A percentile compares a stretch with the other conserved stretches of the same genome.
Conservation (phyloP, 2,329 filamentous ascomycete genomes). For the Monosporascus sp. region DNA sequence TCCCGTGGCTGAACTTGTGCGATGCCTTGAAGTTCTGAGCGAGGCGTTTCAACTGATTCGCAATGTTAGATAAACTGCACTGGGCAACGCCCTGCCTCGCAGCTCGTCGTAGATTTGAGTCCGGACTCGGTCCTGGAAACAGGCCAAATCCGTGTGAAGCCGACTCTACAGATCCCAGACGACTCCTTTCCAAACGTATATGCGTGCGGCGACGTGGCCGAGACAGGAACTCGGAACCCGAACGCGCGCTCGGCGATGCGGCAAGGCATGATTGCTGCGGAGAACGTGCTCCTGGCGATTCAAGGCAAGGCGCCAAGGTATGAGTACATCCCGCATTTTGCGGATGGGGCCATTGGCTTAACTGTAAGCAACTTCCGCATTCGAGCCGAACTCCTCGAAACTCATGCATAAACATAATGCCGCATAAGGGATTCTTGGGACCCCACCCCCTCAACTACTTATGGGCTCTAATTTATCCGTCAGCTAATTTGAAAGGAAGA, state of each 20-base stretch:
- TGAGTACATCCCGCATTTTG: constrained; percentile 38
- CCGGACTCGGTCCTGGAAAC: constrained; percentile 38
- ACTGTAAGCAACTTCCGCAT: constrained; percentile 23
- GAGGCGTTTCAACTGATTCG: constrained; percentile 4
- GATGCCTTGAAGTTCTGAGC: not conserved
- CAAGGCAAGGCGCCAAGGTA: constrained; percentile 33
- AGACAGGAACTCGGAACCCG: constrained; percentile 41
- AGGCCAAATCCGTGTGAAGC: constrained; percentile 47
- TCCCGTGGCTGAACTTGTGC: not conserved
- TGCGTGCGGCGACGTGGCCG: constrained; percentile 59
- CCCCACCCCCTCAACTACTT: too few relatives aligned
- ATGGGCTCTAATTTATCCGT: not conserved
- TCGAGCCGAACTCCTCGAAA: too few relatives aligned
- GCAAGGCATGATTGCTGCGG: constrained; percentile 47
- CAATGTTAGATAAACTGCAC: constrained; percentile 49
- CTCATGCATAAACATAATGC: too few relatives aligned
- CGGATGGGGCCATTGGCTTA: constrained; percentile 47
- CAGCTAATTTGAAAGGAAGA: not conserved
- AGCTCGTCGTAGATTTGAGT: constrained; percentile 38
- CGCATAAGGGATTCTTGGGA: too few relatives aligned
- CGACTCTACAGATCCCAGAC: constrained; percentile 52
- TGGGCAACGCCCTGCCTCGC: constrained; percentile 53
- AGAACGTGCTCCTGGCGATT: constrained; percentile 48
- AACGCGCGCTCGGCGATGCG: constrained; percentile 50
- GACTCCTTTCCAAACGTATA: constrained; percentile 47